Base-by-base conservation (phyloP, 140 eudicot genomes). In the Cichorium intybus region DNA sequence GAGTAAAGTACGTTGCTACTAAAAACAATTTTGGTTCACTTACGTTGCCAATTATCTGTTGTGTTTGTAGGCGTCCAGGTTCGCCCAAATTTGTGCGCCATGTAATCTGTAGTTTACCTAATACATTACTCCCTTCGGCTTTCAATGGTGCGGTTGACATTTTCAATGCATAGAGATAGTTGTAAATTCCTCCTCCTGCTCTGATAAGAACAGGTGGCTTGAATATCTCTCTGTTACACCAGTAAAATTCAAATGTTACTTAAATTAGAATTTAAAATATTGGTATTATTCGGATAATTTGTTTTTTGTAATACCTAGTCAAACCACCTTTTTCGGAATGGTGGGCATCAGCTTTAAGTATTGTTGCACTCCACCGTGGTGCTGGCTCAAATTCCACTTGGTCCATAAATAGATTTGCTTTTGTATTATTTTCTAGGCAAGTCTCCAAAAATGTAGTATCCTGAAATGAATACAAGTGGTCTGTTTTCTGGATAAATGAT, bases 81-180 rank as follows among this genome's bases (percentile, higher is more conserved):
- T 93, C 99, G 57, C 99, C 99, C 80, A 93, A 78, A 71, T 88
- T 88, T 15, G 97, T 88, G 60, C 95, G 99, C 99, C 99, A 93
- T 56, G 97, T 93, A 75, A 93, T 83, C 79, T 88, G 99, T 57
- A 93, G 95, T 77, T 93, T 93, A 12, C 99, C 99, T 28, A 93
- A 94, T 62, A 85, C 64, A 72, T 93, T 88, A 66, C 91, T 88
- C 33, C 95, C 96, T 82, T 85, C 96, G n/a, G 61, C 78, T 64
- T 81, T 81, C 52, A 64, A 24, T 65, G 77, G 93, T 28, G 77
- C 61, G 54, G 82, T 47, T 55, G 92, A 78, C 64, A 75, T 55
- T 74, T 69, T 88, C 61, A 93, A 72, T 60, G 86, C 88, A 80
- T 93, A 93, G 50, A 93, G 90, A 74, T 77, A 93, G 75, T 86